Evolutionary conservation across 345 rosid genomes (phyloP), one percentile per base, ranked within the genome.

Genomic region (Euphorbia tirucalli): DNA sequence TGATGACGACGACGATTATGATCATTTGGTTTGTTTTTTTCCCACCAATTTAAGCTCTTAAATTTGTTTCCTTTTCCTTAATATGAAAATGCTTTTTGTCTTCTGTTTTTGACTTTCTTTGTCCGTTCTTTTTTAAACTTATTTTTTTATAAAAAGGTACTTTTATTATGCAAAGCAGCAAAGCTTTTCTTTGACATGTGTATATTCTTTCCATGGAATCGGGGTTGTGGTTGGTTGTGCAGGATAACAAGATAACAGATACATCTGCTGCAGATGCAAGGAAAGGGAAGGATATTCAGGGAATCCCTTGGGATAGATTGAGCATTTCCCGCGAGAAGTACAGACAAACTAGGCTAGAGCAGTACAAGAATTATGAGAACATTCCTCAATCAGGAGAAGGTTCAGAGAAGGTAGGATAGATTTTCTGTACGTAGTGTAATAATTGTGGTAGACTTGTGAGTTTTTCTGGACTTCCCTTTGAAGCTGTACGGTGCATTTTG

Each of bases 311-410:
- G 89, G 84, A 81, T 32, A 81, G 84, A 35, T 71, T 86, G 70
- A 83, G 84, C 30, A 80, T 86, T 44, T 70, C 89, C 30, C 78
- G 89, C 1, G 87, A 83, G 54, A 78, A 81, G 71, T 86, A 86
- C 50, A 80, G 87, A 67, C 81, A 82, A 80, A 86, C 87, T 73
- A 79, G 89, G 72, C 50, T 86, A 81, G 85, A 86, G 68, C 87
- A 86, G 77, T 86, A 86, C 67, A 86, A 86, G 83, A 86, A 86
- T 63, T 82, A 86, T 59, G 89, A 86, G 73, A 86, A 86, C 54
- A 79, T 86, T 43, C 85, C 85, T 50, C 78, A 74, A 28, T 86
- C 89, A 3, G 89, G 87, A 55, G 83, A 83, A 78, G 78, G 69
- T 72, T 83, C 85, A 0, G 85, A 77, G 64, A 86, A 81, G 89